Evolutionary conservation across 1,284 basidiomycete species (phyloP).

Genomic region (Sporisorium graminicola): DNA sequence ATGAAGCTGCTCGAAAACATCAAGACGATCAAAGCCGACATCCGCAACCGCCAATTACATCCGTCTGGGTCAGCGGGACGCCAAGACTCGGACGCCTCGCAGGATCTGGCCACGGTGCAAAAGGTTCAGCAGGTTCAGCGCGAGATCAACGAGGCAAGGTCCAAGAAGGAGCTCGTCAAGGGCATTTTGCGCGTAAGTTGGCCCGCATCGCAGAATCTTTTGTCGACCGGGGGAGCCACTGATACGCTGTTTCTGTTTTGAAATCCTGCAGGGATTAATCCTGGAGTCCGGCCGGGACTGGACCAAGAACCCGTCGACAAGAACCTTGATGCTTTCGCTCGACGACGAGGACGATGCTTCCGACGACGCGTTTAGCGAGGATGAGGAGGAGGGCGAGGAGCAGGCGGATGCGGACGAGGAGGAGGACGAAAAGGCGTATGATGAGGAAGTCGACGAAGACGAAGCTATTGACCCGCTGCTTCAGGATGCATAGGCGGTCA

Average conservation of each 20-base stretch:
- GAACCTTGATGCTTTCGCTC: constrained; percentile 44
- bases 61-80: constrained; percentile 13
- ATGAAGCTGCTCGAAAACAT: constrained; percentile 34
- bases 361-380: constrained; percentile 50
- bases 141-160: constrained; percentile 42
- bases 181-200: constrained; percentile 47
- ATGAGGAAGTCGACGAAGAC: constrained; percentile 22
- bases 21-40: constrained; percentile 43
- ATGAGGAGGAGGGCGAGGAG: constrained; percentile 26
- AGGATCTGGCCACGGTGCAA: constrained; percentile 28
- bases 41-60: constrained; percentile 33
- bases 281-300: constrained; percentile 52
- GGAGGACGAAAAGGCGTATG: constrained; percentile 27
- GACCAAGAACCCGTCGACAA: constrained; percentile 33
- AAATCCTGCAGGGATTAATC: constrained; percentile 34
- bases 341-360: constrained; percentile 52
- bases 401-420: constrained; percentile 19
- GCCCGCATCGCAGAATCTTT: neutral
- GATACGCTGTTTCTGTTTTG: neutral
- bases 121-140: constrained; percentile 42
- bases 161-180: constrained; percentile 52
- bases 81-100: constrained; percentile 30
- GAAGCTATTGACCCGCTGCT: constrained; percentile 17
- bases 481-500: constrained; percentile 5
- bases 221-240: neutral